Conservation (phyloP, 2,329 filamentous ascomycete species). For the Fusarium papillatum region DNA sequence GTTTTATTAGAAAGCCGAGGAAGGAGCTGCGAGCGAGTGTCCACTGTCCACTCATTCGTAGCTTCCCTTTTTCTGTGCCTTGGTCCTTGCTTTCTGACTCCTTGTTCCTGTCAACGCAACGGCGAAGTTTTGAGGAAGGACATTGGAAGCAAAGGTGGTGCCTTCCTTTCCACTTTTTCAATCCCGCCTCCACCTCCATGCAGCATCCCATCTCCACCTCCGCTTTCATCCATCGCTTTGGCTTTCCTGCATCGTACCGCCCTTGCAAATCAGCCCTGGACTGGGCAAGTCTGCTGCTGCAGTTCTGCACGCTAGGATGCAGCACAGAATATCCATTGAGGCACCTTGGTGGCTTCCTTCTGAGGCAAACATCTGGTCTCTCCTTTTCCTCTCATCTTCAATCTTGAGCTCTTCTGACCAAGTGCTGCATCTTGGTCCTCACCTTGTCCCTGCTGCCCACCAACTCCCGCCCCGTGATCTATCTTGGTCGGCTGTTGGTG, state of each 20-base stretch:
- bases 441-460: constrained; percentile 11
- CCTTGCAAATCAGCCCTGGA: constrained; percentile 12
- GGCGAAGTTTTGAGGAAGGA: constrained; percentile 16
- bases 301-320: constrained; percentile 11
- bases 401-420: background rate
- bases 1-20: background rate
- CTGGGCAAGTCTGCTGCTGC: background rate
- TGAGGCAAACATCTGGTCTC: background rate
- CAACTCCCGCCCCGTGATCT: constrained; percentile 30
- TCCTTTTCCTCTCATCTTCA: background rate
- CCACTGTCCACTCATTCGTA: constrained; percentile 5
- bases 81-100: constrained; percentile 4
- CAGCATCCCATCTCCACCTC: constrained; percentile 3
- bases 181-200: constrained; percentile 1
- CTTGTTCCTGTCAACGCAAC: constrained; percentile 12
- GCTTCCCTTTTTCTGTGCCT: constrained; percentile 2
- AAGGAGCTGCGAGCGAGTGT: background rate
- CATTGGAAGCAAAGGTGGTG: constrained; percentile 7
- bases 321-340: background rate
- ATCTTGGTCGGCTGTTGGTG: constrained; percentile 28
- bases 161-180: constrained; percentile 8
- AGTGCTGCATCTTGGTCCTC: background rate
- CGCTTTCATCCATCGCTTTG: constrained; percentile 7
- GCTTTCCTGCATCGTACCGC: constrained; percentile 12
- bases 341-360: constrained; percentile 8